Evolutionary conservation across 768 basidiomycete species (phyloP).

Genomic region (Nidularia sp.): DNA sequence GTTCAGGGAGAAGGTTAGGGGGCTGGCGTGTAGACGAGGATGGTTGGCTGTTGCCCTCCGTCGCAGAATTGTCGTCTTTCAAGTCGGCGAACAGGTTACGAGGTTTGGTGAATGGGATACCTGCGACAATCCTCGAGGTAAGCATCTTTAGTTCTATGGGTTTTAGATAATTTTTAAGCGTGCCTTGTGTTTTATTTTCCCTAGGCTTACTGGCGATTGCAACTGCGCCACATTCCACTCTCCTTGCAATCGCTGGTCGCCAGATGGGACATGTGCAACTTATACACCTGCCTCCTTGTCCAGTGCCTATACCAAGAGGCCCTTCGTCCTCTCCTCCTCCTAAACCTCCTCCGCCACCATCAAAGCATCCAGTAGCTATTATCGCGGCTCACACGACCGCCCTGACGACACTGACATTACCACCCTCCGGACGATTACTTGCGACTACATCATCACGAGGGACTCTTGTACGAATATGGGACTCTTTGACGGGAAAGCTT

Average conservation of each 20-base stretch:
- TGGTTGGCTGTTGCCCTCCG: constrained; percentile 83
- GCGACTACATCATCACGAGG: constrained; percentile 83
- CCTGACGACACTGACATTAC: constrained; percentile 72
- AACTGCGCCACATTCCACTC: constrained; percentile 69
- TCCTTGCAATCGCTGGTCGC: constrained; percentile 82
- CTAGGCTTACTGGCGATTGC: constrained; percentile 77
- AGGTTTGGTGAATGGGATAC: constrained; percentile 83
- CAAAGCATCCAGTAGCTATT: constrained; percentile 71
- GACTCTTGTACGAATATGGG: constrained; percentile 87
- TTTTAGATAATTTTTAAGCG: not conserved
- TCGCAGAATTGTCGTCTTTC: constrained; percentile 74
- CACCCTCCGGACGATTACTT: constrained; percentile 72
- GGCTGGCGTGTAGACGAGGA: constrained; percentile 74
- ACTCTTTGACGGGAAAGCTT: constrained; percentile 66
- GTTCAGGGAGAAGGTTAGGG: constrained; percentile 80
- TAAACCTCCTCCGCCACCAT: constrained; percentile 51
- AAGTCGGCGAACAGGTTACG: constrained; percentile 57
- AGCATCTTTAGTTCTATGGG: constrained; percentile 13
- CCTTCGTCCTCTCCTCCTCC: constrained; percentile 48
- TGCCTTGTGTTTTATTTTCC: constrained; percentile 1
- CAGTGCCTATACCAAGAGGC: constrained; percentile 49
- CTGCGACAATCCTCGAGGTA: constrained; percentile 81
- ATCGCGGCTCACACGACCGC: constrained; percentile 81
- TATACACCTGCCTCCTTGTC: constrained; percentile 79
- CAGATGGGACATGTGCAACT: constrained; percentile 88